A percentile compares a stretch with the other conserved stretches of the same genome.
phyloP scores from a whole-genome alignment of 202 grass and related monocot genomes.

The Schoenoplectus tabernaemontani region DNA sequence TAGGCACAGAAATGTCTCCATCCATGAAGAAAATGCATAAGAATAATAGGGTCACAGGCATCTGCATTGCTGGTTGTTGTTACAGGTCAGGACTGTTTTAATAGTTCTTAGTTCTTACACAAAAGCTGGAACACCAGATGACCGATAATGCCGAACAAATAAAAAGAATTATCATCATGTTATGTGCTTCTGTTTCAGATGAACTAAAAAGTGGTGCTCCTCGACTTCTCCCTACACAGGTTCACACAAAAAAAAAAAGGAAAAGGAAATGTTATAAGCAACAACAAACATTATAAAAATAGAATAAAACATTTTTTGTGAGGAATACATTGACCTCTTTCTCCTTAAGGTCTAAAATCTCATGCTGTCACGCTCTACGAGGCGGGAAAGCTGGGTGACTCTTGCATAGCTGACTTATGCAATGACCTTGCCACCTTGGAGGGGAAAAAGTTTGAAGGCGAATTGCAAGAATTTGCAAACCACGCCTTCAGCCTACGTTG shows the following conservation, averaged over 20 bases:
- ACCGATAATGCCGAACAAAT: background rate
- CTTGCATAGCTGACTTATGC: constrained; percentile 77
- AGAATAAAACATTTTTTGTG: background rate
- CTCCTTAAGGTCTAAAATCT: constrained; percentile 83
- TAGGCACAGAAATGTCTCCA: background rate
- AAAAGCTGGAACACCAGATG: background rate
- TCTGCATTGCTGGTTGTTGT: background rate
- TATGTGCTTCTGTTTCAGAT: background rate
- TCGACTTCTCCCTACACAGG: background rate
- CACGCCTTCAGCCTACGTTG: constrained; percentile 92
- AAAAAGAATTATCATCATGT: background rate
- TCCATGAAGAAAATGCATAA: background rate
- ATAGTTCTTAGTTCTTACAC: background rate
- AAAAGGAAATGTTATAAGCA: background rate
- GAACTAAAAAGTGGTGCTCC: background rate
- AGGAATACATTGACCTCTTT: constrained; percentile 1
- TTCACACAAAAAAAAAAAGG: background rate
- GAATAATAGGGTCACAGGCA: background rate
- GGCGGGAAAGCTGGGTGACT: constrained; percentile 94
- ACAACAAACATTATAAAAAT: background rate
- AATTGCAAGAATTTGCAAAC: constrained; percentile 90
- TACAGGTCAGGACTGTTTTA: background rate
- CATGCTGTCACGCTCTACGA: constrained; percentile 97
- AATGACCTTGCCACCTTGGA: constrained; percentile 91
- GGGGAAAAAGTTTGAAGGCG: constrained; percentile 92